Evolutionary conservation across 768 basidiomycete species (phyloP).

Genomic region (Mycena olivaceomarginata): DNA sequence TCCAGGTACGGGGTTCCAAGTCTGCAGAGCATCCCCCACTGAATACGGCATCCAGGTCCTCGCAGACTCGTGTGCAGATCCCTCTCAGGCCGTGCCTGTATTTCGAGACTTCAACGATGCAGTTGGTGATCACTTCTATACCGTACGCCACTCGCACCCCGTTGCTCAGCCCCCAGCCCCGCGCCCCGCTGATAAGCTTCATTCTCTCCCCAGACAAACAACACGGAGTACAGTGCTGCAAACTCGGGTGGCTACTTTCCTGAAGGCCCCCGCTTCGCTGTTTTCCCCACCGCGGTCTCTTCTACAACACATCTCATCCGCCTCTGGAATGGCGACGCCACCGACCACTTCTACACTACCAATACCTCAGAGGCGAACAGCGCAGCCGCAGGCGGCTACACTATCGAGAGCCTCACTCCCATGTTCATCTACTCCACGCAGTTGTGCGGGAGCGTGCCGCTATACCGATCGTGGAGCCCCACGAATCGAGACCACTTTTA

Average conservation of each 20-base stretch:
- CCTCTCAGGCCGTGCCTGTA: not conserved
- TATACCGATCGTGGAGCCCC: conserved; percentile 6
- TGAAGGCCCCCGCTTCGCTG: conserved; percentile 5
- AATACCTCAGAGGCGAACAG: not conserved
- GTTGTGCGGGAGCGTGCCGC: conserved; percentile 31
- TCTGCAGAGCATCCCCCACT: not conserved
- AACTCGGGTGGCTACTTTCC: not conserved
- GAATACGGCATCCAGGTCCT: not conserved
- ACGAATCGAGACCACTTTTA: not conserved
- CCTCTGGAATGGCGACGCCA: not conserved
- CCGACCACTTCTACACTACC: conserved; percentile 15
- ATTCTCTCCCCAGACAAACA: not conserved
- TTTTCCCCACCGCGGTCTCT: not conserved
- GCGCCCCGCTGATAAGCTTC: no score
- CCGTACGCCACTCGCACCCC: not conserved
- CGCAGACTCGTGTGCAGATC: not conserved
- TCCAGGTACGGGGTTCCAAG: not conserved
- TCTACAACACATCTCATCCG: not conserved
- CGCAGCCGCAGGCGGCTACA: not conserved
- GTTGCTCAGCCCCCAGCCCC: no score
- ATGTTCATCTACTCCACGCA: conserved; percentile 33
- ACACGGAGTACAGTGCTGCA: not conserved
- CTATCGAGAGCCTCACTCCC: not conserved
- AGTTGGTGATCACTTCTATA: conserved; percentile 2
- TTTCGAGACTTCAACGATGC: not conserved